Percentiles rank a stretch among this genome's conserved stretches.
These are phyloP conservation scores for Coniochaeta sp. DNA, from an alignment of 2,329 filamentous ascomycete species.

Conservation along the genomic window DNA sequence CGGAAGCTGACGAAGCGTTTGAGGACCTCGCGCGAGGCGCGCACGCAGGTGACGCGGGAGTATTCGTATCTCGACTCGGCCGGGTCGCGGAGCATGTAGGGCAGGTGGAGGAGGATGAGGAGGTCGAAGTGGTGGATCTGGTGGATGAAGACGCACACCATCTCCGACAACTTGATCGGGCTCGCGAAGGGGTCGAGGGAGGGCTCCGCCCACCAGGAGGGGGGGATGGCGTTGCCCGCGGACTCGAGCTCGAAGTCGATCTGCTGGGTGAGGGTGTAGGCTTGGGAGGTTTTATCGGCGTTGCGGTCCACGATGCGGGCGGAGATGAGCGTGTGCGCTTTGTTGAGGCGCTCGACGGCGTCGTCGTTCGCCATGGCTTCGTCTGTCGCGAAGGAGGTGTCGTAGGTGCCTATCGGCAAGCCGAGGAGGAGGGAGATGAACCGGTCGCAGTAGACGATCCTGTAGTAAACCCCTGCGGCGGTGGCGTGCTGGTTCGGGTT, in stretches of 20 bases:
- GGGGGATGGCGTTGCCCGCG: constrained; percentile 31
- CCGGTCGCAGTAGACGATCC: constrained; percentile 41
- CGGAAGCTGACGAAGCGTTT: constrained; percentile 41
- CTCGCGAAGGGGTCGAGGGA: constrained; percentile 15
- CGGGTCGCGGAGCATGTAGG: constrained; percentile 40
- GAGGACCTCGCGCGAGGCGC: constrained; percentile 44
- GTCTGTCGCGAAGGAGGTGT: constrained; percentile 28
- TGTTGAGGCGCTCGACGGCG: constrained; percentile 35
- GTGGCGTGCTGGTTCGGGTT: constrained; percentile 22
- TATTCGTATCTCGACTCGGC: constrained; percentile 34
- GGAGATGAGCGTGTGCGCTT: constrained; percentile 32
- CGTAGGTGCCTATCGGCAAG: constrained; percentile 34
- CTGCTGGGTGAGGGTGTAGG: constrained; percentile 31
- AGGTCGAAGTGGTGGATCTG: constrained; percentile 46
- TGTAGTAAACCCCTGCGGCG: constrained; percentile 36
- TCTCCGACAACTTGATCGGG: constrained; percentile 10
- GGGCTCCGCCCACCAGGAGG: constrained; percentile 41
- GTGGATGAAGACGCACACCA: constrained; percentile 28
- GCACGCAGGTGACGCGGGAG: constrained; percentile 40
- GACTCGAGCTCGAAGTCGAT: constrained; percentile 41
- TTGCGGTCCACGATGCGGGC: constrained; percentile 42
- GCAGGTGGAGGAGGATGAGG: constrained; percentile 45
- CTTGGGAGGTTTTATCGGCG: constrained; percentile 23
- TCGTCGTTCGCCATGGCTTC: constrained; percentile 21
- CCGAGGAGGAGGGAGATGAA: constrained; percentile 44